These are phyloP conservation scores for Metschnikowia amazonensis DNA, from an alignment of 805 yeast genomes.

Conservation along the genomic window DNA sequence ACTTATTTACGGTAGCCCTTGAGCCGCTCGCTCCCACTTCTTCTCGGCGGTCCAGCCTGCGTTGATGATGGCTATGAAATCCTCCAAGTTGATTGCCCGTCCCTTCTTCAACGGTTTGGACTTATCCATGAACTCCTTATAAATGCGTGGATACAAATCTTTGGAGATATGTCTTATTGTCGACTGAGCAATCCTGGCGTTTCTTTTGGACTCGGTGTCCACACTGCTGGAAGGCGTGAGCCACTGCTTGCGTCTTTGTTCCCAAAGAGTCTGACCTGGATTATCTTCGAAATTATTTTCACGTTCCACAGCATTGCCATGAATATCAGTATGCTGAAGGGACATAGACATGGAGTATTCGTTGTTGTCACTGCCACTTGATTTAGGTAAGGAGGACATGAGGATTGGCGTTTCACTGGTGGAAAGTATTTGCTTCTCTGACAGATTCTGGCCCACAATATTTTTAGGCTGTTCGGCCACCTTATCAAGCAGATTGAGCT, in stretches of 20 bases:
- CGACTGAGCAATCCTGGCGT: conserved; percentile 14
- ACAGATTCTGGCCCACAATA: neutral
- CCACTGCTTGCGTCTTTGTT: conserved; percentile 67
- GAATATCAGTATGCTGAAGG: neutral
- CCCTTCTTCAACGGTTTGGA: conserved; percentile 57
- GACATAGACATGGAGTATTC: neutral
- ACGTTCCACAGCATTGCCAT: neutral
- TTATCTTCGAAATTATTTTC: conserved; percentile 12
- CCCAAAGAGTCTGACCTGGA: conserved; percentile 66
- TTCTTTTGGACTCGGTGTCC: conserved; percentile 13
- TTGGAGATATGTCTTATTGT: conserved; percentile 38
- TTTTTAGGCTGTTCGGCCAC: conserved; percentile 12
- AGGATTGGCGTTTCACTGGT: neutral
- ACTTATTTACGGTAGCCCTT: conserved; percentile 22
- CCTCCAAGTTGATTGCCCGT: conserved; percentile 66
- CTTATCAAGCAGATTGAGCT: conserved; percentile 30
- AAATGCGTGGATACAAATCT: conserved; percentile 58
- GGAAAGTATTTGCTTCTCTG: neutral
- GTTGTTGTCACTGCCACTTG: neutral
- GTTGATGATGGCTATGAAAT: conserved; percentile 66
- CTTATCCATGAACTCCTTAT: conserved; percentile 65
- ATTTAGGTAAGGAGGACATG: neutral
- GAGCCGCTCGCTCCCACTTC: conserved; percentile 60
- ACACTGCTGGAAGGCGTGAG: conserved; percentile 34
- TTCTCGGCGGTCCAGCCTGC: conserved; percentile 83